Percentiles rank a stretch among this genome's conserved stretches.
Evolutionary conservation across 257 asterid species (phyloP).

Genomic region (Plantago ovata): DNA sequence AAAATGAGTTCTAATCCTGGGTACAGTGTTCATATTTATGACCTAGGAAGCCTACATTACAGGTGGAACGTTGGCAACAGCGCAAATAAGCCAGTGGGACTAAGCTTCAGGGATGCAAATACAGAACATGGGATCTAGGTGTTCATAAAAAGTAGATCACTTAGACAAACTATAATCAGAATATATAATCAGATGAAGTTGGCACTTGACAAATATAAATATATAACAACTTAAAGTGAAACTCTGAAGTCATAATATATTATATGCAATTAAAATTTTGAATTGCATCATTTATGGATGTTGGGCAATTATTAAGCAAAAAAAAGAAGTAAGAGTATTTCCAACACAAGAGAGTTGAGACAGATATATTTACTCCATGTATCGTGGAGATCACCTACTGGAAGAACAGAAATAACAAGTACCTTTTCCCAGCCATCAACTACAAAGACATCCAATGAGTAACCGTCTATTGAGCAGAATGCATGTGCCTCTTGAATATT

Average conservation of each 20-base stretch:
- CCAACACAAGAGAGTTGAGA: neutral
- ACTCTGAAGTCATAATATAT: neutral
- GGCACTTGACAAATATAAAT: too few species aligned
- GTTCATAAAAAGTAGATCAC: too few species aligned
- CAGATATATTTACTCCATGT: neutral
- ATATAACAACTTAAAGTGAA: neutral
- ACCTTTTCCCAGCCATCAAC: constrained; percentile 91
- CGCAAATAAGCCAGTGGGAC: too few species aligned
- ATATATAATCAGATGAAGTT: neutral
- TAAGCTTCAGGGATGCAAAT: too few species aligned
- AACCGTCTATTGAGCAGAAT: constrained; percentile 84
- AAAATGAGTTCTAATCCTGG: neutral
- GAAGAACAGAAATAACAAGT: constrained; percentile 7
- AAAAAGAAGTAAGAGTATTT: neutral
- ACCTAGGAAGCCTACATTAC: neutral
- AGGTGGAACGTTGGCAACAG: too few species aligned
- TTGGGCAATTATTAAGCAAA: neutral
- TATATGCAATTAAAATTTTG: neutral
- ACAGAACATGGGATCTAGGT: too few species aligned
- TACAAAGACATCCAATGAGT: constrained; percentile 84
- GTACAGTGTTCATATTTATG: neutral
- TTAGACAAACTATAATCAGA: too few species aligned
- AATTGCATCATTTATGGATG: neutral
- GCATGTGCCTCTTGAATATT: constrained; percentile 99
- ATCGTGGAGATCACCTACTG: neutral